Base-by-base conservation (phyloP, 345 rosid species). In the Psidium friedrichsthalianum region DNA sequence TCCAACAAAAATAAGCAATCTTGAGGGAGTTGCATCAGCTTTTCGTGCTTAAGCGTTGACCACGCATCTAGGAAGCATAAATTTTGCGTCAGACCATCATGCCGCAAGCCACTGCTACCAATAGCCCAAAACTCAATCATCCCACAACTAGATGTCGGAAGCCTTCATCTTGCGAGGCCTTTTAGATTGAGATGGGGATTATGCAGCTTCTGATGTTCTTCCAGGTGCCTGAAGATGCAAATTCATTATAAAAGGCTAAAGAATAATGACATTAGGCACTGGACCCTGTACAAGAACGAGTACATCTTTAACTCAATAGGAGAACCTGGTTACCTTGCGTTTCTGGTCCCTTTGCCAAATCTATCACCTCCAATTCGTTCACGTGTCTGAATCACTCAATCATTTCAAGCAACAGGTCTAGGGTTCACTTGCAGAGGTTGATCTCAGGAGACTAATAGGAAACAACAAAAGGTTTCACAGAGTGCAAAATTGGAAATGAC, bases 131-230 rank as follows among this genome's bases (percentile, higher is more conserved):
- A 81, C 21, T 27, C 74, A 61, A 29, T 61, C 42, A 61, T 61
- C 74, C 54, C 22, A 51, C 83, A 87, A 56, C 84, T 88, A 94
- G 51, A 94, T 89, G 90, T 95, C 98, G 6, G 96, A 86, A 56
- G 99, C 98, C 88, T 95, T 96, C 92, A 93, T 44, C 88, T 95
- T 96, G 84, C 95, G 93, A 11, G 97, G 98, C 84, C 97, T 92
- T 85, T 95, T 96, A 86, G 80, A 84, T 29, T 94, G 95, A 84
- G 98, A 96, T 20, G 96, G 94, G 16, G 93, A 93, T 61, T 89
- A 89, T 85, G 98, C 95, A 86, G 85, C 84, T 80, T 96, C 98
- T 56, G 94, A 69, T 82, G 85, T 85, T 89, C 99, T 92, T 88
- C 98, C 98, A 84, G 99, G 95, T 87, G 94, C 96, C 98, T 95